Evolutionary conservation across 2,329 filamentous ascomycete genomes (phyloP).

Genomic region (Aureobasidium sp.): DNA sequence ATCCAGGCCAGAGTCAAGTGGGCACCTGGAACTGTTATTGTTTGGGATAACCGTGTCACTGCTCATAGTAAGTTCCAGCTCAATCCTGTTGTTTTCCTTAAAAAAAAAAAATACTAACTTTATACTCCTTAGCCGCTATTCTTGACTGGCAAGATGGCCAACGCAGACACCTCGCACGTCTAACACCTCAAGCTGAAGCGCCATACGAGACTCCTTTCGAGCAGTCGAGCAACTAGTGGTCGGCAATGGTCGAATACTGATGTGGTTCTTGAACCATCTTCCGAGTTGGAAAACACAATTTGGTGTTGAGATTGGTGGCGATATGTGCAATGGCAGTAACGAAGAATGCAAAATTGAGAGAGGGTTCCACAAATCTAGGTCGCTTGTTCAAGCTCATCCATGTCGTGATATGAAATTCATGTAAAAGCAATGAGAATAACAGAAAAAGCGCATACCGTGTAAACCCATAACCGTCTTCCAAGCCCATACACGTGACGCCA

Average conservation of each 20-base stretch:
- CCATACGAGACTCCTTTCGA: slow-evolving; percentile 58
- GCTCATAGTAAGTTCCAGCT: slow-evolving; percentile 41
- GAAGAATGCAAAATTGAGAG: not conserved
- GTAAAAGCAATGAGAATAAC: not conserved
- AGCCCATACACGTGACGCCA: not conserved
- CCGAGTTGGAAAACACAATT: not conserved
- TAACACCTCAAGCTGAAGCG: slow-evolving; percentile 73
- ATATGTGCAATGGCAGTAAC: not conserved
- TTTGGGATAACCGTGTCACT: slow-evolving; percentile 80
- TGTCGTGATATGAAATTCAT: not conserved
- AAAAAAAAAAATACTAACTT: not conserved
- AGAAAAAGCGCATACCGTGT: slow-evolving; percentile 3
- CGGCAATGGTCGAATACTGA: not conserved
- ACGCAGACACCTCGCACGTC: no score
- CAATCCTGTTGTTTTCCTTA: slow-evolving; percentile 24
- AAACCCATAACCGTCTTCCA: not conserved
- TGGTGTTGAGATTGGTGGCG: not conserved
- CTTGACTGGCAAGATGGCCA: slow-evolving; percentile 77
- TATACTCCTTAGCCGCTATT: slow-evolving; percentile 44
- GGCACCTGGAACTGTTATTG: slow-evolving; percentile 70
- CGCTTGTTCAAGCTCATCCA: not conserved
- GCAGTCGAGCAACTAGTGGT: slow-evolving; percentile 9
- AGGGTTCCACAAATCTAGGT: not conserved
- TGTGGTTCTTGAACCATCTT: not conserved
- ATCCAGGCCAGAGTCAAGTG: slow-evolving; percentile 69